These are phyloP conservation scores for Ascomycota sp. DNA, from an alignment of 2,329 filamentous ascomycete species.

Conservation along the genomic window DNA sequence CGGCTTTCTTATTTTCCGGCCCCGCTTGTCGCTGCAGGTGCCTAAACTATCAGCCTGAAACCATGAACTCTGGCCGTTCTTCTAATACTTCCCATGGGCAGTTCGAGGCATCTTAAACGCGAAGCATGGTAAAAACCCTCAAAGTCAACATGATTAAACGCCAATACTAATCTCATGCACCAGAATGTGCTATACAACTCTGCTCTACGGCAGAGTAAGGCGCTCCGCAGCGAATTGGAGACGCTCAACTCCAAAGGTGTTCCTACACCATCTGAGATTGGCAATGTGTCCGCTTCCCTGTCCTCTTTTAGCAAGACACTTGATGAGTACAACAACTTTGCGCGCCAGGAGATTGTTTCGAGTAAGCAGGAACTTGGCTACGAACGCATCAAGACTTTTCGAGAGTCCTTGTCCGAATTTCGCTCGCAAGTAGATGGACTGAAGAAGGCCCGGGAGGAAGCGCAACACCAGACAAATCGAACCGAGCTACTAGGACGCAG, in stretches of 20 bases:
- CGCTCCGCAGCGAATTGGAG: conserved; percentile 55
- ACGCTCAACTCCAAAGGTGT: conserved; percentile 41
- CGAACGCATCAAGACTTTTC: conserved; percentile 69
- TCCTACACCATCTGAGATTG: conserved; percentile 31
- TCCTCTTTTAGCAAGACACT: conserved; percentile 69
- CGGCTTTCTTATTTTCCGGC: too few relatives aligned
- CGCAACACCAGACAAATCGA: conserved; percentile 40
- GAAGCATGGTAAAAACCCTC: too few relatives aligned
- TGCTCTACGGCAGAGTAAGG: conserved; percentile 62
- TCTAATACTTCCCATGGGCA: too few relatives aligned
- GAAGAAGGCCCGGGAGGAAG: conserved; percentile 57
- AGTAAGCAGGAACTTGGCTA: conserved; percentile 81
- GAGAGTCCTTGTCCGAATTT: conserved; percentile 59
- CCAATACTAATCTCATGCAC: too few relatives aligned
- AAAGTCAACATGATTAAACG: too few relatives aligned
- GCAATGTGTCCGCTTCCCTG: conserved; percentile 57
- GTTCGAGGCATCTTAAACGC: too few relatives aligned
- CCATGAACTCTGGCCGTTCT: too few relatives aligned
- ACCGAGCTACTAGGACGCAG: conserved; percentile 68
- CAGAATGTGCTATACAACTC: conserved; percentile 73
- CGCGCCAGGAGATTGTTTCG: conserved; percentile 70
- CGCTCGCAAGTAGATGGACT: conserved; percentile 54
- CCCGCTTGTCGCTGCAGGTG: too few relatives aligned
- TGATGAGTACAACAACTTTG: conserved; percentile 72
- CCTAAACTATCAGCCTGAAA: too few relatives aligned